Evolutionary conservation across 805 yeast genomes (phyloP).

Genomic region (Wickerhamomyces hampshirensis): DNA sequence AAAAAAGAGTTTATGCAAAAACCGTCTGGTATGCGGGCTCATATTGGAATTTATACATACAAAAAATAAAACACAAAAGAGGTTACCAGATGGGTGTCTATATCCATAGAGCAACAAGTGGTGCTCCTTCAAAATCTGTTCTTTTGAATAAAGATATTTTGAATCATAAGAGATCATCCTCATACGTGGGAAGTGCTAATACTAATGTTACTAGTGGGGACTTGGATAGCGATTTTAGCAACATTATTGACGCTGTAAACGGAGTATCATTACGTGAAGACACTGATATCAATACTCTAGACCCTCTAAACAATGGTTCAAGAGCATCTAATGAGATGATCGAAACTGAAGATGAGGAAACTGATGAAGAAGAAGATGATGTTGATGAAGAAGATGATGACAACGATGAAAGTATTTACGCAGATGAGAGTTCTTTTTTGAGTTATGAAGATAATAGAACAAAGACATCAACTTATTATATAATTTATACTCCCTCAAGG

Average conservation of each 20-base stretch:
- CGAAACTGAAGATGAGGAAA: constrained; percentile 20
- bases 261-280: constrained; percentile 9
- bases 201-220: constrained; percentile 1
- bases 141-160: constrained; percentile 35
- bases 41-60: constrained; percentile 52
- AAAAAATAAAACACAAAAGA: constrained; percentile 39
- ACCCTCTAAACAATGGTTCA: constrained; percentile 24
- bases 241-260: constrained; percentile 7
- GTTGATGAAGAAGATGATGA: constrained; percentile 13
- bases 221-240: constrained; percentile 4
- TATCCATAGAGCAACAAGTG: constrained; percentile 43
- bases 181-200: constrained; percentile 2
- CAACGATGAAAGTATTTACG: constrained; percentile 17
- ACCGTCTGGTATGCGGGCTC: constrained; percentile 60
- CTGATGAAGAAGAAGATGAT: constrained; percentile 11
- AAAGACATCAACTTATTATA: constrained; percentile 43
- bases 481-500: constrained; percentile 51
- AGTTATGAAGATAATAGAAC: constrained; percentile 44
- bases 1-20: constrained; percentile 44
- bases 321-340: constrained; percentile 10
- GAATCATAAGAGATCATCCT: neutral
- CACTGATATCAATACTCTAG: constrained; percentile 8
- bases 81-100: constrained; percentile 52
- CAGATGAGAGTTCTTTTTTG: constrained; percentile 26
- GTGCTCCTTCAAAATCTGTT: constrained; percentile 35